phyloP scores from a whole-genome alignment of 257 asterid species.

The Craterostigma plantagineum region DNA sequence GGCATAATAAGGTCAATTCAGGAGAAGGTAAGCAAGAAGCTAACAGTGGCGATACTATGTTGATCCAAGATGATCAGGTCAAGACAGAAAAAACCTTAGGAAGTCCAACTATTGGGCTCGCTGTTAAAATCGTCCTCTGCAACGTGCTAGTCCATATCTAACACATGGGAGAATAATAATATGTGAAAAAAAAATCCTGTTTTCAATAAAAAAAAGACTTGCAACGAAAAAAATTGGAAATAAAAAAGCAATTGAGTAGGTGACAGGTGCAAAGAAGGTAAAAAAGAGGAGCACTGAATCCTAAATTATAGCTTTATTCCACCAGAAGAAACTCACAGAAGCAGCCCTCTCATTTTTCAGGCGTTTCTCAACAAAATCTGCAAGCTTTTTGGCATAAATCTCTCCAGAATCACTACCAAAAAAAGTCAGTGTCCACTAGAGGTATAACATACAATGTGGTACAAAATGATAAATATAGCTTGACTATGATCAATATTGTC shows the following conservation, averaged over 20 bases:
- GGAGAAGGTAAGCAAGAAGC: background rate
- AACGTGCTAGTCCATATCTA: constrained; percentile 99
- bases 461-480: no score
- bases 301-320: no score
- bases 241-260: no score
- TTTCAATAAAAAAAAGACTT: no score
- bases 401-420: constrained; percentile 78
- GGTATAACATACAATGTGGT: background rate
- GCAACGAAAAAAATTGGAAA: no score
- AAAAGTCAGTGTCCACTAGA: background rate
- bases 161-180: constrained; percentile 8
- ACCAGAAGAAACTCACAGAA: constrained; percentile 50
- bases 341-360: constrained; percentile 96
- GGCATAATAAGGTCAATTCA: constrained; percentile 7
- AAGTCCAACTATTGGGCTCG: constrained; percentile 71
- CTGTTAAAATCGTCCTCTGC: constrained; percentile 92
- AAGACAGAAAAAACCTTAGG: constrained; percentile 52
- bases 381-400: constrained; percentile 78
- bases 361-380: constrained; percentile 84
- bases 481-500: no score
- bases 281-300: no score
- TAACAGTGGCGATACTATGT: background rate
- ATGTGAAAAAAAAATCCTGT: background rate
- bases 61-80: no score
- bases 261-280: no score